Base-by-base conservation (phyloP, 495 filamentous ascomycete genomes). In the Xylaria sp. region DNA sequence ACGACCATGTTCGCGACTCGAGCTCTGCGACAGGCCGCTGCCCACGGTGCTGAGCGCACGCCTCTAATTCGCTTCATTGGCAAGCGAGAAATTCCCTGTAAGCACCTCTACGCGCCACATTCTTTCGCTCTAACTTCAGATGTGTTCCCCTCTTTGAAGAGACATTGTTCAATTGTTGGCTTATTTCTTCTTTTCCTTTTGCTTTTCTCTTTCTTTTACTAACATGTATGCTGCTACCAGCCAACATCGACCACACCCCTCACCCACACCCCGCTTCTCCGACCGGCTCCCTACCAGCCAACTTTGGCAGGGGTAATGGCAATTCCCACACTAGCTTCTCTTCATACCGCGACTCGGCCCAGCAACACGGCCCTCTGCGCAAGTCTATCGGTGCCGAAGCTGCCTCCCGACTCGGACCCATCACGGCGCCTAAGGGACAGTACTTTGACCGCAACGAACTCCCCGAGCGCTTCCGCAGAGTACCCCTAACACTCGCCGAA, bases 61-160 rank as follows among this genome's bases (percentile, higher is more conserved):
- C 93, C 93, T 64, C 83, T 97, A 81, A 99, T 99, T 78, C 90
- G 91, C 72, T 99, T 99, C 85, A 73, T 98, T 57, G 96, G 96
- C 78, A 96, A 94, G 86, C 91, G 96, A 68, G 85, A 90, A 31
- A 84, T 89, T 72, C 95, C 95, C 74, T 81, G 95, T 97, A 87
- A 61, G 92, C 86, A 37, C 58, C 29, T 15, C n/a, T 35, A 41
- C 1, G 8, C 24, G 46, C 24, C 41, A 35, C 29, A 44, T 53
- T n/a, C 52, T 31, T 67, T 53, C 24, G 29, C 67, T 64, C 9
- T 58, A 41, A 4, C 37, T n/a, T 24, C 41, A 19, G 57, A 68
- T 57, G 53, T 2, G 57, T 61, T n/a, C 26, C 44, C 41, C 24
- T 48, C 15, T 2, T 33, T 17, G 11, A 17, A 26, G 4, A 37